These are phyloP conservation scores for Periconia macrospinosa DNA, from an alignment of 2,329 filamentous ascomycete genomes.

Conservation along the genomic window DNA sequence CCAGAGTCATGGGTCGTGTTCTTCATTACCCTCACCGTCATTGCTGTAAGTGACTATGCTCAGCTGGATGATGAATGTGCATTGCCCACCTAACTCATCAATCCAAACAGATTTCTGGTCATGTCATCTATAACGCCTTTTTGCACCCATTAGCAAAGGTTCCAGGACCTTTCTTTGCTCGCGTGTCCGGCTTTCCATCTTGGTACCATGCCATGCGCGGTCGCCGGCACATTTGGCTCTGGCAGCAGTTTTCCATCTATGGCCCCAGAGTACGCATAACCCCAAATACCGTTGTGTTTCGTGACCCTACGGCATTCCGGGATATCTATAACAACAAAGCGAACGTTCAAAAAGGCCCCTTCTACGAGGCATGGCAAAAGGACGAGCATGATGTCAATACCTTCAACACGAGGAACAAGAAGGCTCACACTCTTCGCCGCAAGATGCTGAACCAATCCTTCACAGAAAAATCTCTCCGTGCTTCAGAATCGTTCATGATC, in stretches of 20 bases:
- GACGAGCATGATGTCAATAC: conserved; percentile 6
- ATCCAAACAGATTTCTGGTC: no score
- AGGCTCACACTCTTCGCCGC: background rate
- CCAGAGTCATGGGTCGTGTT: no score
- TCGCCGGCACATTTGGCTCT: conserved; percentile 20
- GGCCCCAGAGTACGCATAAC: conserved; percentile 8
- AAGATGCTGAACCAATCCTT: background rate
- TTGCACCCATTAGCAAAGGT: conserved; percentile 11
- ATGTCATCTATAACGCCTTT: conserved; percentile 10
- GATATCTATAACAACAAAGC: conserved; percentile 12
- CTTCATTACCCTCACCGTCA: no score
- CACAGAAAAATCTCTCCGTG: no score
- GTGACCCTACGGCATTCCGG: conserved; percentile 1
- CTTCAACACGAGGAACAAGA: background rate
- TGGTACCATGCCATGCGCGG: conserved; percentile 12
- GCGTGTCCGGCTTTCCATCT: conserved; percentile 9
- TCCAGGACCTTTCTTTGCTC: conserved; percentile 11
- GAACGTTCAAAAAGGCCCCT: conserved; percentile 10
- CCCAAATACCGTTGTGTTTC: conserved; percentile 10
- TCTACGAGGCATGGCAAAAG: conserved; percentile 10
- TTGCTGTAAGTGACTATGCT: no score
- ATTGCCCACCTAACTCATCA: no score
- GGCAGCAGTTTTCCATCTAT: conserved; percentile 10
- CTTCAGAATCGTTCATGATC: background rate
- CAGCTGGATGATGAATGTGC: no score